These are phyloP conservation scores for Diplogelasinospora grovesii DNA, from an alignment of 495 filamentous ascomycete species.

Conservation along the genomic window DNA sequence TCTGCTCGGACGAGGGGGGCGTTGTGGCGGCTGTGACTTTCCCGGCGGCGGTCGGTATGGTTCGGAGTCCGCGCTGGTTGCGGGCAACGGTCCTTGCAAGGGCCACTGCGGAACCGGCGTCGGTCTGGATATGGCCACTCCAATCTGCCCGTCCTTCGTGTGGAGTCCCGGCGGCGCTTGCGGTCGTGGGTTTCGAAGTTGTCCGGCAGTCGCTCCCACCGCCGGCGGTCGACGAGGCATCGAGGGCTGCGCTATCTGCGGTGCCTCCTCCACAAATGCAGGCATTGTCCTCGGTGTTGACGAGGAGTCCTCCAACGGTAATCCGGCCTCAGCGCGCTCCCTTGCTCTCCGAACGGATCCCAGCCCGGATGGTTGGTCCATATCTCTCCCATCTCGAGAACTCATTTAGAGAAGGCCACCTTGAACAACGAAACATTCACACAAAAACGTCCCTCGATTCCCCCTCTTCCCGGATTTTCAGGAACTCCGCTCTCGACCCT, in stretches of 20 bases:
- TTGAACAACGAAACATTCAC: slow-evolving; percentile 20
- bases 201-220: slow-evolving; percentile 23
- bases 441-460: slow-evolving; percentile 7
- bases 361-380: slow-evolving; percentile 31
- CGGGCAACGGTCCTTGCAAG: slow-evolving; percentile 36
- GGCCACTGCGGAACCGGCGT: slow-evolving; percentile 50
- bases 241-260: slow-evolving; percentile 44
- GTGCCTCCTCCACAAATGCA: slow-evolving; percentile 32
- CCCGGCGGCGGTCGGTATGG: slow-evolving; percentile 43
- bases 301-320: slow-evolving; percentile 16
- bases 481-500: slow-evolving; percentile 20
- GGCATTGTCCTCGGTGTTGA: slow-evolving; percentile 17
- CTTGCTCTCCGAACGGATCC: slow-evolving; percentile 44
- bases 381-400: slow-evolving; percentile 42
- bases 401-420: slow-evolving; percentile 38
- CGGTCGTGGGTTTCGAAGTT: slow-evolving; percentile 23
- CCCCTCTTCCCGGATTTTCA: slow-evolving; percentile 11
- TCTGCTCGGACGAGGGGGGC: slow-evolving; percentile 59
- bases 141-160: slow-evolving; percentile 36
- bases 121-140: slow-evolving; percentile 46
- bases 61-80: slow-evolving; percentile 27
- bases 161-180: slow-evolving; percentile 31
- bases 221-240: slow-evolving; percentile 29
- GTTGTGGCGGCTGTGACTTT: slow-evolving; percentile 54
- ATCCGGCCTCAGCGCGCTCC: slow-evolving; percentile 32